These are phyloP conservation scores for Dentipellis sp. DNA, from an alignment of 768 basidiomycete genomes.

Conservation along the genomic window DNA sequence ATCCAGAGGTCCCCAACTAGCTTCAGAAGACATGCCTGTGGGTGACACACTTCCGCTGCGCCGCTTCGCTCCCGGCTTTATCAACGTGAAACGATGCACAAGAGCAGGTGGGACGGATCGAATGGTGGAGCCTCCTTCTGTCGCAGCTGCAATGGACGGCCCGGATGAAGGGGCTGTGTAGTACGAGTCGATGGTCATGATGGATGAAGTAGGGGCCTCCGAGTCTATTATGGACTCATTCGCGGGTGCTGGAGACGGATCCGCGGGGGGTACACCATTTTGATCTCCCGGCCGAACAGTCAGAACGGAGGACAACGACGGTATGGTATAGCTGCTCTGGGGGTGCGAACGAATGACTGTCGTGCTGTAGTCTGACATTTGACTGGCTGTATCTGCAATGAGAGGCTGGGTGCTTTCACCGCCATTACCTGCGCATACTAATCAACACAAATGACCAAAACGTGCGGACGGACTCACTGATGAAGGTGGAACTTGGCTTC, in stretches of 20 bases:
- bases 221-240: conserved; percentile 2
- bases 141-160: conserved; percentile 53
- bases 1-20: conserved; percentile 69
- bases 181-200: conserved; percentile 52
- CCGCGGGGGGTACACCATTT: conserved; percentile 25
- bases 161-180: conserved; percentile 48
- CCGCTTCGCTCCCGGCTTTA: conserved; percentile 70
- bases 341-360: conserved; percentile 50
- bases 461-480: too few relatives aligned
- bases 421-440: conserved; percentile 21
- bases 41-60: conserved; percentile 28
- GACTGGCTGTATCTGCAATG: conserved; percentile 34
- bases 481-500: conserved; percentile 11
- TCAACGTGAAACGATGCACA: conserved; percentile 79
- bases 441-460: neutral
- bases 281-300: conserved; percentile 38
- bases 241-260: conserved; percentile 9
- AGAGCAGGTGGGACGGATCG: conserved; percentile 39
- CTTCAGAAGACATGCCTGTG: conserved; percentile 19
- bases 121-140: conserved; percentile 70
- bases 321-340: conserved; percentile 18
- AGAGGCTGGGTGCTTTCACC: conserved; percentile 47
- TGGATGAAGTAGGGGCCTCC: conserved; percentile 29
- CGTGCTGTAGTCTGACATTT: conserved; percentile 57
- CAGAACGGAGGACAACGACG: conserved; percentile 35